Base-by-base conservation (phyloP, 2,329 filamentous ascomycete genomes). In the Spiromastix sp. region DNA sequence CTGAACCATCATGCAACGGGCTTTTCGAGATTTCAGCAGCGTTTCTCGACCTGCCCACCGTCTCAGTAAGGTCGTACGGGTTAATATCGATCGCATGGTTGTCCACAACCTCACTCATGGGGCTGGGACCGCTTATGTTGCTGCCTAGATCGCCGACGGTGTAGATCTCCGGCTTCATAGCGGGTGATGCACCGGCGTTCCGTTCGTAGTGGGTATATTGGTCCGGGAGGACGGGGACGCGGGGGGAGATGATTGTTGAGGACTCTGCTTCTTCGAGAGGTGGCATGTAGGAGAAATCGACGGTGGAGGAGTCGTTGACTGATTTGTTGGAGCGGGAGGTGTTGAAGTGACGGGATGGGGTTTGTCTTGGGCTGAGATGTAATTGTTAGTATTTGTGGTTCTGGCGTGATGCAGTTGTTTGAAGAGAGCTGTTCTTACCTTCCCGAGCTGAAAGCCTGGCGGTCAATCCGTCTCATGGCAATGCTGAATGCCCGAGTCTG, bases 281-380 rank as follows among this genome's bases (percentile, higher is more conserved):
- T 22, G 75, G 75, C 45, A 79, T 62, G 59, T 70, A 77, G 47
- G 68, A 68, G 49, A 79, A 77, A 60, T 79, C 75, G 40, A 79
- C 72, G 27, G 74, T 74, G 26, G 72, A 76, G 40, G 56, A 60
- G 57, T 79, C 74, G 36, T 70, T 66, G 42, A 71, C 63, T 18
- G 70, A 58, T 52, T 77, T 76, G 35, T 67, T 58, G 41, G 65
- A 56, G 41, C 71, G 70, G 42, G 68, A 73, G 41, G 74, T 77
- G 60, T 79, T 79, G 67, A 79, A 77, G 50, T 70, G 65, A 37
- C 73, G 69, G 42, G 56, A 58, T 45, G 34, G 55, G 10, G n/a
- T n/a, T n/a, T n/a, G n/a, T n/a, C n/a, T n/a, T n/a, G n/a, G n/a
- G n/a, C n/a, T n/a, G n/a, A n/a, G n/a, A n/a, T n/a, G n/a, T n/a